These are phyloP conservation scores for Sisymbrium altissimum DNA, from an alignment of 345 rosid genomes.

Conservation along the genomic window DNA sequence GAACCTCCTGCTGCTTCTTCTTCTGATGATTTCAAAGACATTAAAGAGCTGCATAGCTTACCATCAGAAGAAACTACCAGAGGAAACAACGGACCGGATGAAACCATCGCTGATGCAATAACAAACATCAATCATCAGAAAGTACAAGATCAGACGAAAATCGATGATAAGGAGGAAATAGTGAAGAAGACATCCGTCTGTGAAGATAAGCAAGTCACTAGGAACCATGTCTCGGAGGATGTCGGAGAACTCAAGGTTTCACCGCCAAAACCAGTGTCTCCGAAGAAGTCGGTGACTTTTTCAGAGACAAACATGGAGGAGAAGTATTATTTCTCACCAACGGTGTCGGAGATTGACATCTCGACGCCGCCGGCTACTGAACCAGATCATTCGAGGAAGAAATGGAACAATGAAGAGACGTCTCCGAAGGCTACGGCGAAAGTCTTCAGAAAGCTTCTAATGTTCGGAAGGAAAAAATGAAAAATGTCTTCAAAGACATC, in stretches of 20 bases:
- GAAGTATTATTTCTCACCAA: conserved; percentile 31
- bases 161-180: conserved; percentile 33
- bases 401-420: conserved; percentile 70
- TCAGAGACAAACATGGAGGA: conserved; percentile 39
- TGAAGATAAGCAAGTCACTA: conserved; percentile 34
- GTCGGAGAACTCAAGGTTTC: conserved; percentile 30
- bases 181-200: conserved; percentile 25
- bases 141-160: conserved; percentile 22
- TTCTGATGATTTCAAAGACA: conserved; percentile 56
- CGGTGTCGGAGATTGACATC: conserved; percentile 52
- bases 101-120: conserved; percentile 18
- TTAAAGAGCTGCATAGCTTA: conserved; percentile 49
- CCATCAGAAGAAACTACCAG: conserved; percentile 36
- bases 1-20: conserved; percentile 24
- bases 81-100: conserved; percentile 22
- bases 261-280: conserved; percentile 35
- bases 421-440: conserved; percentile 70
- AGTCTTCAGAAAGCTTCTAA: conserved; percentile 83
- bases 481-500: not conserved
- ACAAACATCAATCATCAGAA: not conserved
- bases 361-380: conserved; percentile 61
- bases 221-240: conserved; percentile 14
- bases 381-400: conserved; percentile 71
- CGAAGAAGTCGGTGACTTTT: conserved; percentile 31
- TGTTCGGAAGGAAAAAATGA: conserved; percentile 65